Evolutionary conservation across 225 moss, liverwort and hornwort species (phyloP).

Genomic region (Climacium dendroides): DNA sequence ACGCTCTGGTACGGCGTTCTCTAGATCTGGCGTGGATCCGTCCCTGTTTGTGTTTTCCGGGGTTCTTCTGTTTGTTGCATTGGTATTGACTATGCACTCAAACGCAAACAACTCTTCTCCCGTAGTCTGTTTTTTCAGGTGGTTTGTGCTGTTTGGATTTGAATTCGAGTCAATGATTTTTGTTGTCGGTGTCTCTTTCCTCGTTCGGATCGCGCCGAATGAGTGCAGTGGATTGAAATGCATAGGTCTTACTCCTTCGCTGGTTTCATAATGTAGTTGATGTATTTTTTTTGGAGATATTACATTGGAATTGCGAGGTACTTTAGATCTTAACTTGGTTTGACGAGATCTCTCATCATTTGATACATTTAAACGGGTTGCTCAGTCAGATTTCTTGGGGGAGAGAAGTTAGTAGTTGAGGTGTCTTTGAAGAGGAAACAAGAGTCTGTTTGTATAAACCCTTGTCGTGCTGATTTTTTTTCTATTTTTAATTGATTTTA

Average conservation of each 20-base stretch:
- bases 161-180: background rate
- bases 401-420: background rate
- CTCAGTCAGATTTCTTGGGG: background rate
- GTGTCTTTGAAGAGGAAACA: background rate
- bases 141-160: background rate
- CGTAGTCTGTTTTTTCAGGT: background rate
- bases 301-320: background rate
- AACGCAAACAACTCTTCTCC: background rate
- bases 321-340: background rate
- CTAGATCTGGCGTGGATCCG: constrained; percentile 18
- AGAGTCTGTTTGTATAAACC: background rate
- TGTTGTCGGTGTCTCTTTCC: background rate
- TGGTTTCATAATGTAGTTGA: background rate
- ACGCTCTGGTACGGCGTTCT: background rate
- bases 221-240: background rate
- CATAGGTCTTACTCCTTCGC: background rate
- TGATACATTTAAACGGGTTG: background rate
- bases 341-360: background rate
- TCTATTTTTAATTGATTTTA: background rate
- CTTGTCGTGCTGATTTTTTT: background rate
- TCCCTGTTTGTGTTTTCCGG: background rate
- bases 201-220: background rate
- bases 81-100: background rate
- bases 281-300: background rate
- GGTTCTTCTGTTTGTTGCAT: background rate